Conservation (phyloP, 176 grass and related monocot genomes). For the Oropetium thomaeum region DNA sequence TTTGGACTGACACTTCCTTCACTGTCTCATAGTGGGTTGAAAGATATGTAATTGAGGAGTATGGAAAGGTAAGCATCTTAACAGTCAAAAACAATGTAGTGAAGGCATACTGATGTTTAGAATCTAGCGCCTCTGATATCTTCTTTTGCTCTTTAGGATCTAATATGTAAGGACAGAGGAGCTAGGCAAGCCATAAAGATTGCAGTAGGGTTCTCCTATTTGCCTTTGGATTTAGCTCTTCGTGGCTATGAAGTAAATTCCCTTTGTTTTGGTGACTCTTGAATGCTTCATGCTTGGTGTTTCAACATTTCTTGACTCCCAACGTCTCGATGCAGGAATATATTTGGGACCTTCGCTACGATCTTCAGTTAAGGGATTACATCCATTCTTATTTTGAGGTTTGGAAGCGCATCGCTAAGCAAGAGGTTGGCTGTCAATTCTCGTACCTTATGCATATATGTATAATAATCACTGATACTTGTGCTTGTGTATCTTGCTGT, state of each 20-base stretch:
- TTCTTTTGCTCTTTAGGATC: slow-evolving; percentile 2
- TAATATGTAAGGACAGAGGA: not conserved
- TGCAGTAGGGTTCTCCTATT: not conserved
- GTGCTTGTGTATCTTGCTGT: not conserved
- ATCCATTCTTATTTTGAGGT: not conserved
- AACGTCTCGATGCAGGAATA: no score
- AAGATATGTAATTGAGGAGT: not conserved
- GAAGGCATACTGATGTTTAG: not conserved
- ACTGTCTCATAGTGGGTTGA: slow-evolving; percentile 3
- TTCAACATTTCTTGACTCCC: not conserved
- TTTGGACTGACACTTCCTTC: not conserved
- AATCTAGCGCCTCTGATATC: not conserved
- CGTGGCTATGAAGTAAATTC: slow-evolving; percentile 1
- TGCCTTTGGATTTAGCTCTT: not conserved
- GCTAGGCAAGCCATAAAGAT: slow-evolving; percentile 22
- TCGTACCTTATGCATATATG: no score
- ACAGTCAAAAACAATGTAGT: not conserved
- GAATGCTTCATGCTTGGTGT: not conserved
- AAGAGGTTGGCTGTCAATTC: not conserved
- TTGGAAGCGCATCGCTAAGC: not conserved
- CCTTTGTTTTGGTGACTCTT: not conserved
- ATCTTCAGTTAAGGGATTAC: not conserved
- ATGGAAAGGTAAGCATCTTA: not conserved
- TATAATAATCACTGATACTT: not conserved
- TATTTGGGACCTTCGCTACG: not conserved